Evolutionary conservation across 768 basidiomycete genomes (phyloP), one percentile per base, ranked within the genome.

Genomic region (Clitopilus hobsonii): DNA sequence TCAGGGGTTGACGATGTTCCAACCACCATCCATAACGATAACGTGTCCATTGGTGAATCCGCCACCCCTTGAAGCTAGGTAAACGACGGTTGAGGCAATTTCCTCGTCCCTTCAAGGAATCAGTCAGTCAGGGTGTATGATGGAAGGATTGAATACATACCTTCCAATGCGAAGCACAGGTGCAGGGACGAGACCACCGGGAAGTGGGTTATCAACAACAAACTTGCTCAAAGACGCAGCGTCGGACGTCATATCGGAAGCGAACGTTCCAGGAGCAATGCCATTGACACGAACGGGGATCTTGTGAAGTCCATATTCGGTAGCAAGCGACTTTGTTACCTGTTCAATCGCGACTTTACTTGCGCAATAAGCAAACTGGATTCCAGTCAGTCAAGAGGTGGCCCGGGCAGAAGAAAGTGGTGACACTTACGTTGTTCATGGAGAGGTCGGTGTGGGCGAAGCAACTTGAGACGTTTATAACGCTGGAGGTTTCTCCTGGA

Each of bases 291-390:
- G 66, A 27, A 54, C 38, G 11, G 53, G 53, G 20, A 67, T 56
- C 29, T 58, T 53, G 22, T 60, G 56, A 25, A 61, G 38, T 3
- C 61, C 68, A 27, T 67, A 59, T 49, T 69, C 67, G 8, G 67
- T 61, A 5, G 67, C 60, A 10, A 71, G 56, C 49, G 67, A 56
- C 27, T 59, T 58, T 1, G 63, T 64, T 3, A 71, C 51, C 30
- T 69, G 69, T n/a, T 65, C 57, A 7, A 58, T 54, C 20, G 63
- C 69, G 20, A 65, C 67, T 54, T 71, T 71, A 30, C 57, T 57
- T 8, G 64, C 54, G 47, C 65, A 62, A 55, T 71, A 71, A 6
- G 64, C 60, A 47, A 69, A 68, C 61, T 71, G 53, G n/a, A n/a
- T n/a, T n/a, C n/a, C n/a, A n/a, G n/a, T n/a, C n/a, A n/a, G n/a